These are phyloP conservation scores for Debaryomycetaceae sp. DNA, from an alignment of 1,139 yeast genomes.

Conservation along the genomic window DNA sequence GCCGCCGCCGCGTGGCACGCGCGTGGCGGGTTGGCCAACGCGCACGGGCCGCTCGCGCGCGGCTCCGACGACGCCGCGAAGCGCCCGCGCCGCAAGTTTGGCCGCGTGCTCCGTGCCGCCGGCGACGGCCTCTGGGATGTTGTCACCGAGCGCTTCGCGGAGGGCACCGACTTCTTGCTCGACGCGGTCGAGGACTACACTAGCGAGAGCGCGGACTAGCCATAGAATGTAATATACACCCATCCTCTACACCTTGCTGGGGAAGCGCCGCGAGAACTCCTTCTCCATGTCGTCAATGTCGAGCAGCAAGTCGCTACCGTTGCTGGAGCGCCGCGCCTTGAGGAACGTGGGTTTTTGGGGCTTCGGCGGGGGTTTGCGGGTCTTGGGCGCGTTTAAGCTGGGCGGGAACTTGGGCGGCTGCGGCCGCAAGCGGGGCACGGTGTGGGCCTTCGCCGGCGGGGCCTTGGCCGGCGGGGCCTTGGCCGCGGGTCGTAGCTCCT, in stretches of 20 bases:
- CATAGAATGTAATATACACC: conserved; percentile 1
- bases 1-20: no score
- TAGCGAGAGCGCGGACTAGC: conserved; percentile 16
- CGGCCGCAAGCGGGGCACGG: neutral
- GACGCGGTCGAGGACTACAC: conserved; percentile 63
- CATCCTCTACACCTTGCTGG: conserved; percentile 44
- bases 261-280: conserved; percentile 50
- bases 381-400: conserved; percentile 5
- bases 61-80: conserved; percentile 44
- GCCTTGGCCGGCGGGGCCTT: no score
- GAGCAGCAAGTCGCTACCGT: conserved; percentile 40
- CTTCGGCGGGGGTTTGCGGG: conserved; percentile 53
- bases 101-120: conserved; percentile 75
- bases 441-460: neutral
- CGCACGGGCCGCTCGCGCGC: conserved; percentile 10
- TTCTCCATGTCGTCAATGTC: conserved; percentile 55
- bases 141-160: conserved; percentile 78
- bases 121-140: conserved; percentile 74
- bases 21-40: conserved; percentile 20
- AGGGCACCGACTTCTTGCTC: conserved; percentile 75
- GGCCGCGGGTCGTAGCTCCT: no score
- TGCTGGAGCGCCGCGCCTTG: conserved; percentile 37
- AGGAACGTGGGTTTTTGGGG: conserved; percentile 58
- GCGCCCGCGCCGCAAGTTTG: conserved; percentile 84
- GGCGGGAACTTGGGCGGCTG: neutral